Conservation (phyloP, 352 stramenopile species). For the Globisporangium middletonii region DNA sequence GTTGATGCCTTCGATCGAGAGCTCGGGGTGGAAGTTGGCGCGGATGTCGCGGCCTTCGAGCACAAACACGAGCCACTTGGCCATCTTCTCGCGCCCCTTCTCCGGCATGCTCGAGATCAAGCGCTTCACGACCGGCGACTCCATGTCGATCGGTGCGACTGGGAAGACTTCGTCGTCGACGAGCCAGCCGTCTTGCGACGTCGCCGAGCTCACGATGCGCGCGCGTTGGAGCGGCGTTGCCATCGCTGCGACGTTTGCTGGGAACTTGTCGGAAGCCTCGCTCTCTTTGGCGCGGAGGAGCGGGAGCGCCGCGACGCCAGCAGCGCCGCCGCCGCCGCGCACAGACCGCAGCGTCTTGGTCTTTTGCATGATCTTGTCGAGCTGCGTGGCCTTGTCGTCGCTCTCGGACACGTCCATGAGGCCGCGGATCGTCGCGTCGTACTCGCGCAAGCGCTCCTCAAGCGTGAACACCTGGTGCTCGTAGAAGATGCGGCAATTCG, state of each 20-base stretch:
- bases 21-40: constrained; percentile 61
- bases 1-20: constrained; percentile 64
- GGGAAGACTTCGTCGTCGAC: constrained; percentile 66
- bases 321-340: constrained; percentile 34
- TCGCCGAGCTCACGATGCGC: constrained; percentile 21
- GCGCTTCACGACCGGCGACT: constrained; percentile 64
- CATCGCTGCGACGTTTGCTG: constrained; percentile 4
- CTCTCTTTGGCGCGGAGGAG: constrained; percentile 2
- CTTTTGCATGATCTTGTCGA: constrained; percentile 46
- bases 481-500: constrained; percentile 49
- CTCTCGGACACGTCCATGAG: constrained; percentile 42
- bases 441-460: constrained; percentile 43
- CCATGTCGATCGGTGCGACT: constrained; percentile 63
- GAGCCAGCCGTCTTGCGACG: constrained; percentile 37
- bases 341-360: constrained; percentile 56
- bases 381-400: constrained; percentile 31
- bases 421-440: constrained; percentile 35
- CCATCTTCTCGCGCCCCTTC: constrained; percentile 54
- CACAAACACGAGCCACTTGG: constrained; percentile 69
- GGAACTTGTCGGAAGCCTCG: not conserved
- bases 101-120: constrained; percentile 64
- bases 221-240: constrained; percentile 12
- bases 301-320: not conserved
- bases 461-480: constrained; percentile 38
- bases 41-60: constrained; percentile 67